phyloP scores from a whole-genome alignment of 2,329 filamentous ascomycete genomes.

The Cercospora brassicicola region DNA sequence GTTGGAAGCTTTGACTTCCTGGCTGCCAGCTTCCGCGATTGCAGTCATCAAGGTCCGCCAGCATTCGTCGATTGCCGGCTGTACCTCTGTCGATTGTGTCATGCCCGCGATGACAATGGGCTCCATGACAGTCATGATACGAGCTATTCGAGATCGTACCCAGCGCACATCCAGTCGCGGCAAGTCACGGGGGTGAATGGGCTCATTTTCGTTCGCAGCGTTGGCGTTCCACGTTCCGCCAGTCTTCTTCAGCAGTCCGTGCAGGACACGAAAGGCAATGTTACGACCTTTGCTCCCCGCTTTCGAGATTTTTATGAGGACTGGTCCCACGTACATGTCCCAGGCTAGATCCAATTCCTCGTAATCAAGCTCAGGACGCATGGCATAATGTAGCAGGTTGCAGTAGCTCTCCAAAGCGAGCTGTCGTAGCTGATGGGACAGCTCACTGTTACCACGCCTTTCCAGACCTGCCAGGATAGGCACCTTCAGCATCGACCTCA shows the following conservation, averaged over 20 bases:
- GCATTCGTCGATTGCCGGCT: slow-evolving; percentile 30
- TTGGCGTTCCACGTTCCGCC: slow-evolving; percentile 70
- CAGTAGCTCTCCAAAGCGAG: slow-evolving; percentile 71
- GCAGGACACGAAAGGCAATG: slow-evolving; percentile 68
- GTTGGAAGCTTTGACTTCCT: slow-evolving; percentile 84
- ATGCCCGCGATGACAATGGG: slow-evolving; percentile 53
- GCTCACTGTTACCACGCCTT: slow-evolving; percentile 59
- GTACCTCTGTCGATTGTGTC: slow-evolving; percentile 40
- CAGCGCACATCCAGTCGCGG: slow-evolving; percentile 81
- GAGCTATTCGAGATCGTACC: slow-evolving; percentile 70
- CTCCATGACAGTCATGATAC: slow-evolving; percentile 64
- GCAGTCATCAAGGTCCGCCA: slow-evolving; percentile 58
- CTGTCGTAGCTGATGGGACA: slow-evolving; percentile 49
- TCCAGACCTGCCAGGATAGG: slow-evolving; percentile 69
- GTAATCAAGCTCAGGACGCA: slow-evolving; percentile 67
- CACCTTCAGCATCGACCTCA: slow-evolving; percentile 65
- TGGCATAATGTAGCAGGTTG: slow-evolving; percentile 78
- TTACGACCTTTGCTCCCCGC: slow-evolving; percentile 53
- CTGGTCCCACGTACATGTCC: slow-evolving; percentile 68
- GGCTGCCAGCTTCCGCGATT: slow-evolving; percentile 67
- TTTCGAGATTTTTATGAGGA: slow-evolving; percentile 61
- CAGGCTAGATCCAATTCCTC: slow-evolving; percentile 74
- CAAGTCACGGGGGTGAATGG: slow-evolving; percentile 69
- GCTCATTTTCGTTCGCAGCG: slow-evolving; percentile 57
- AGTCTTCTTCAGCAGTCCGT: slow-evolving; percentile 67